Evolutionary conservation across 257 asterid species (phyloP).

Genomic region (Buddleja alternifolia): DNA sequence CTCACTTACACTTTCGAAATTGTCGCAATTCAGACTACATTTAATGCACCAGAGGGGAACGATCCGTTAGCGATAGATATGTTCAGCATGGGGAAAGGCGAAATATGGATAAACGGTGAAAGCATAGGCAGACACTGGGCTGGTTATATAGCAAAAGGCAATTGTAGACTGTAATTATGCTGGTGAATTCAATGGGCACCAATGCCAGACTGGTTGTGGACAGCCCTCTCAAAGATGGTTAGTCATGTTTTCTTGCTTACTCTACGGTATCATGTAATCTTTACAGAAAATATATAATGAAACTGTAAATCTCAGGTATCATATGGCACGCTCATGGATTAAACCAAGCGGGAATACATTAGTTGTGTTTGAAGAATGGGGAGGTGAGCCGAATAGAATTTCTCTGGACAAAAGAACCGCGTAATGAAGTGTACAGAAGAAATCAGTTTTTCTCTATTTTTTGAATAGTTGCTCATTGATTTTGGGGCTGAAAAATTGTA

Average conservation of each 20-base stretch:
- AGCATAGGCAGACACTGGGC: conserved; percentile 93
- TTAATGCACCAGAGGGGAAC: conserved; percentile 82
- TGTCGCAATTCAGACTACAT: conserved; percentile 90
- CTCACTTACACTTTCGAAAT: no score
- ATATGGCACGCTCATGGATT: conserved; percentile 95
- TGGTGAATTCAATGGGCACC: conserved; percentile 78
- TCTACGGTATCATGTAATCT: neutral
- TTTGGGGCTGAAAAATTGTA: no score
- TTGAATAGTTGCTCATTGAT: no score
- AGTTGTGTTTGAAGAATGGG: conserved; percentile 94
- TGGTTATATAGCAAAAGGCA: conserved; percentile 83
- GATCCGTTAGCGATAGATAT: conserved; percentile 94
- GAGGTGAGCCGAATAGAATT: conserved; percentile 87
- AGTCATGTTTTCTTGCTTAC: neutral
- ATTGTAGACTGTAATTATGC: conserved; percentile 86
- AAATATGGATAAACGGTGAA: conserved; percentile 94
- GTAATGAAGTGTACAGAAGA: no score
- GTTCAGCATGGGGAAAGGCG: conserved; percentile 95
- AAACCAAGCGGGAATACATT: conserved; percentile 77
- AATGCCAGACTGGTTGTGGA: conserved; percentile 84
- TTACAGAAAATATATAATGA: neutral
- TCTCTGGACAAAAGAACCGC: conserved; percentile 57
- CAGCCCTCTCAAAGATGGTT: conserved; percentile 98
- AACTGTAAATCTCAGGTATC: conserved; percentile 66
- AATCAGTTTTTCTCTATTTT: no score